phyloP scores from a whole-genome alignment of 2,329 filamentous ascomycete genomes.

The Ophiosphaerella herpotricha region DNA sequence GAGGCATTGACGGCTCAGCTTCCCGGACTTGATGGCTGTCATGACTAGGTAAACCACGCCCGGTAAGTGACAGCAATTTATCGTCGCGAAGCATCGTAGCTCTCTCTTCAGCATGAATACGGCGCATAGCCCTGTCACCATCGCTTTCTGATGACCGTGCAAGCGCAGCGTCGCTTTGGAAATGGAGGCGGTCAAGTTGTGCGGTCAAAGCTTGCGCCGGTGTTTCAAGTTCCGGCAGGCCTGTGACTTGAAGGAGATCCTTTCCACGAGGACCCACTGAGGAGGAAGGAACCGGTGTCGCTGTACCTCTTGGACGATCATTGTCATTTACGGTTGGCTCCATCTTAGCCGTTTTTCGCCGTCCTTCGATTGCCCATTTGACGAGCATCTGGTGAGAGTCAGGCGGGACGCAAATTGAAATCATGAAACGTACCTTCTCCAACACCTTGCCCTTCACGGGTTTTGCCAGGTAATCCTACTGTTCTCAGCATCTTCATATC shows the following conservation, averaged over 20 bases:
- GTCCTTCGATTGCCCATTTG: slow-evolving; percentile 64
- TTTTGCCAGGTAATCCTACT: slow-evolving; percentile 43
- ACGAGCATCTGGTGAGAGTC: slow-evolving; percentile 58
- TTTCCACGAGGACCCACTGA: slow-evolving; percentile 26
- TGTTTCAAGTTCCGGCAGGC: slow-evolving; percentile 39
- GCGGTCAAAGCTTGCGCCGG: slow-evolving; percentile 39
- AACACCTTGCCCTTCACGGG: slow-evolving; percentile 71
- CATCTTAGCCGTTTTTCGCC: slow-evolving; percentile 38
- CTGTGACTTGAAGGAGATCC: slow-evolving; percentile 36
- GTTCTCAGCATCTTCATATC: slow-evolving; percentile 23
- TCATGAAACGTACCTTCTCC: slow-evolving; percentile 54
- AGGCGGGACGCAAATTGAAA: slow-evolving; percentile 11
- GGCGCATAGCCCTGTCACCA: slow-evolving; percentile 51
- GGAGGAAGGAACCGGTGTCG: slow-evolving; percentile 17
- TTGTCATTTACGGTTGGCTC: slow-evolving; percentile 25
- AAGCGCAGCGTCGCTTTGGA: slow-evolving; percentile 45
- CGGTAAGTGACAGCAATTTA: slow-evolving; percentile 57
- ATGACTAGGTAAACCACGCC: slow-evolving; percentile 37
- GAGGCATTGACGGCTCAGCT: slow-evolving; percentile 30
- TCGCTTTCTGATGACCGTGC: slow-evolving; percentile 50
- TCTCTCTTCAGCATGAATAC: slow-evolving; percentile 60
- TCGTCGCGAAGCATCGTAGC: slow-evolving; percentile 59
- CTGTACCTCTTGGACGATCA: slow-evolving; percentile 32
- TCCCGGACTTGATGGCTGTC: slow-evolving; percentile 22
- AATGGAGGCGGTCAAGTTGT: slow-evolving; percentile 45